Base-by-base conservation (phyloP, 306 rosid genomes). In the Corylus heterophylla region DNA sequence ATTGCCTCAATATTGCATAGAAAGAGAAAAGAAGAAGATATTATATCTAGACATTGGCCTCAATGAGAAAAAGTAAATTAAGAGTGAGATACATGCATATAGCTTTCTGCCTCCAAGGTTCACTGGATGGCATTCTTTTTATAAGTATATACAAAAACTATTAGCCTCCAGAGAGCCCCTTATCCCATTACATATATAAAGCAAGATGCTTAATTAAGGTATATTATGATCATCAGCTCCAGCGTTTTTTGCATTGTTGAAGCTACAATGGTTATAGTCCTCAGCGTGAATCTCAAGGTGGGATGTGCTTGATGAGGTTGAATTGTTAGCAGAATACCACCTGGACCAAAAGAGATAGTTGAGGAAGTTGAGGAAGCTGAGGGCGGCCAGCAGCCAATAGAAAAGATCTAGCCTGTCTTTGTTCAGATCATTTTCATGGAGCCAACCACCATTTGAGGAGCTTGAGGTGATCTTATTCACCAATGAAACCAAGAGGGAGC, bases 331-430 rank as follows among this genome's bases (percentile, higher is more conserved):
- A 31, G 89, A 82, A 72, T 84, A 94, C 91, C 95, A 91, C 49
- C 51, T 80, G 0, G 97, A 89, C 92, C 97, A 94, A 72, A 88
- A 92, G 55, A 94, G 86, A 88, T 88, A 94, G 89, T 83, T 91
- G 83, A 94, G 59, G 80, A 94, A 91, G 86, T 92, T 94, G 73
- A 91, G 88, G 82, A 91, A 88, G 83, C 98, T 92, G 4, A 94
- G 85, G 17, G 52, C 88, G 66, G 95, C 97, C 17, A 90, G 72
- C 78, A 92, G 45, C 93, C 92, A 94, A 72, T 94, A 94, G 91
- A 94, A 94, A 76, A 94, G 96, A 22, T 94, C 97, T 4, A 94
- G 90, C 79, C 89, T 94, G 81, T 94, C 97, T 72, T 89, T 86
- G 92, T 94, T 92, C 67, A 94, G 88, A 71, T 90, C 69, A 77